Base-by-base conservation (phyloP, 805 yeast species). In the Scheffersomyces amazonensis region DNA sequence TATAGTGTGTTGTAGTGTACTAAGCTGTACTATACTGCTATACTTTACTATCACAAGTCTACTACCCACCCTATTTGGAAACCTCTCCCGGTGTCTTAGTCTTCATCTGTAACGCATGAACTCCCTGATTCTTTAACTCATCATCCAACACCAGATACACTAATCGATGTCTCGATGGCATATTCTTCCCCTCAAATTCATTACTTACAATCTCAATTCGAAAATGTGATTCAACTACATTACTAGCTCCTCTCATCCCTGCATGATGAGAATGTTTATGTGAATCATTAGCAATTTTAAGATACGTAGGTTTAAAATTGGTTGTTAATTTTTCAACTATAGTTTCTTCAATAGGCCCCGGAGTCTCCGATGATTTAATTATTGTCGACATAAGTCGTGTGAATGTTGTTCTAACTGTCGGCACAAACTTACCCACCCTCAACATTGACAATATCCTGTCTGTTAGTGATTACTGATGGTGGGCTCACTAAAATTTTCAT, bases 181-280 rank as follows among this genome's bases (percentile, higher is more conserved):
- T 69, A 10, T 70, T 60, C 58, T 80, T 70, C 0, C 88, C 90
- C 24, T 63, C 61, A 54, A 90, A 90, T 35, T 62, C 69, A 24
- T 79, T 79, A 49, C 90, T 81, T 8, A 87, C 85, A 4, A 90
- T 71, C 34, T 78, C 81, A 25, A 91, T 60, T 39, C 87, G 64
- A 61, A 90, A 88, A 58, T 91, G 97, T 0, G 95, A 83, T 60
- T 91, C 97, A 2, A 75, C 71, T 12, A 66, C 70, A 59, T 88
- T 88, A 2, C 72, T 48, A 7, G 90, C 87, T 3, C 83, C 88
- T 37, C 80, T 73, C 66, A 87, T 74, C 2, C 95, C 89, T 41
- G 80, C 82, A 59, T 91, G 98, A 47, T 87, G 90, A 2, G 89
- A 78, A 60, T 91, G 98, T 56, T 85, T 85, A 60, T 79, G 80